Base-by-base conservation (phyloP, 2,329 filamentous ascomycete species). In the Fonsecaea pedrosoi region DNA sequence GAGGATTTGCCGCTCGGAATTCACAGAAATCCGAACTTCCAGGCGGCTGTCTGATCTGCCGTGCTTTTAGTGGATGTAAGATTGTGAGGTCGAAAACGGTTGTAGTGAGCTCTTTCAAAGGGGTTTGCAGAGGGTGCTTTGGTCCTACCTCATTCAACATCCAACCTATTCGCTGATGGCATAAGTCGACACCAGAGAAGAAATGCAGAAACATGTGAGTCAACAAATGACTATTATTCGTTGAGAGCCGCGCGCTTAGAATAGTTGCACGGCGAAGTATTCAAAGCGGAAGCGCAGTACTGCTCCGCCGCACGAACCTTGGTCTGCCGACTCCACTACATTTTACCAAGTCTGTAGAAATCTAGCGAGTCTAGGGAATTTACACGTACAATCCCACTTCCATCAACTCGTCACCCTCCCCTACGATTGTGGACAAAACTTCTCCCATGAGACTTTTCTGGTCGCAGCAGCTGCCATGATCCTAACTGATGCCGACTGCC, bases 381-480 rank as follows among this genome's bases (percentile, higher is more conserved):
- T 12, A n/a, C 45, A 21, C 8, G 9, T 25, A 4, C 21, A 50
- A 50, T 25, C 45, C 45, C 45, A 25, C 45, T 25, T 48, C 40
- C 45, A 25, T 25, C 45, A 13, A 55, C 34, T 13, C 10, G 34
- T 37, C 50, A 6, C 53, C 12, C 34, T 8, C 6, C 3, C 45
- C 21, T 18, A 50, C 4, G 45, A 25, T 21, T 50, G 45, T 25
- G 45, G 45, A 50, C 45, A 50, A 50, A 50, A 25, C 8, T 10
- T 50, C 45, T 9, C 45, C 35, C 21, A n/a, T 55, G 53, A 55
- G 7, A 37, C n/a, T n/a, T 30, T 32, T 35, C 32, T 34, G 40
- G 6, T 37, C 21, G 12, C n/a, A 37, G 18, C 58, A 60, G 65
- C 60, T 67, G 65, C 65, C 42, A 67, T 67, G 65, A 34, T 67